Conservation (phyloP, 2,329 filamentous ascomycete genomes). For the Fusarium lateritium region DNA sequence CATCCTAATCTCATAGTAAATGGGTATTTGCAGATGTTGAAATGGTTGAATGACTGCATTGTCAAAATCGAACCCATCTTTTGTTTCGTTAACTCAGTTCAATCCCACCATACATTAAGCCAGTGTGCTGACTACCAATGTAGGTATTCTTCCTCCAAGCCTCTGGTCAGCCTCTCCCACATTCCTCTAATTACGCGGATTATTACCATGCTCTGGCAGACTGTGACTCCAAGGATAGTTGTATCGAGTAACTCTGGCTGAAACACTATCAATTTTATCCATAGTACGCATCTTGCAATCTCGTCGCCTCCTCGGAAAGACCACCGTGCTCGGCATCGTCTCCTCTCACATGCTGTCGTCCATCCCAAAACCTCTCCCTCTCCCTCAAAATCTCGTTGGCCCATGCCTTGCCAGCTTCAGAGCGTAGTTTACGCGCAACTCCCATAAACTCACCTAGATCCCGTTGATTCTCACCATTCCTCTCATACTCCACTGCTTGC, state of each 20-base stretch:
- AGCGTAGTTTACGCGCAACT: conserved; percentile 79
- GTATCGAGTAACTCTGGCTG: not conserved
- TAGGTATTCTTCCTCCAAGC: no score
- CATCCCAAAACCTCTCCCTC: conserved; percentile 79
- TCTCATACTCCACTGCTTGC: conserved; percentile 98
- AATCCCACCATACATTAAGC: no score
- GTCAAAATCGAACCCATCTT: no score
- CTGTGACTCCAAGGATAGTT: no score
- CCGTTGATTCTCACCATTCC: conserved; percentile 71
- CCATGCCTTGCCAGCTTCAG: conserved; percentile 87
- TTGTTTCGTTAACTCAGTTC: no score
- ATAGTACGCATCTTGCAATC: conserved; percentile 41
- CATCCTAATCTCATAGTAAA: no score
- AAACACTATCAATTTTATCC: conserved; percentile 3
- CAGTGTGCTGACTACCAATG: not conserved
- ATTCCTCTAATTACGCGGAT: not conserved
- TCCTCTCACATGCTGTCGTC: conserved; percentile 62
- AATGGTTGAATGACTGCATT: no score
- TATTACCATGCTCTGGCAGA: no score
- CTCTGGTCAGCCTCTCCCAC: not conserved
- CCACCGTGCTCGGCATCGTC: conserved; percentile 59
- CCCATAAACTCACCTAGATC: conserved; percentile 90
- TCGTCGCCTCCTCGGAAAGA: conserved; percentile 51
- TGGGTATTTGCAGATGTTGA: not conserved
- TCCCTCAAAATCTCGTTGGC: conserved; percentile 81